These are phyloP conservation scores for Neonothopanus nambi DNA, from an alignment of 1,284 basidiomycete genomes.

Conservation along the genomic window DNA sequence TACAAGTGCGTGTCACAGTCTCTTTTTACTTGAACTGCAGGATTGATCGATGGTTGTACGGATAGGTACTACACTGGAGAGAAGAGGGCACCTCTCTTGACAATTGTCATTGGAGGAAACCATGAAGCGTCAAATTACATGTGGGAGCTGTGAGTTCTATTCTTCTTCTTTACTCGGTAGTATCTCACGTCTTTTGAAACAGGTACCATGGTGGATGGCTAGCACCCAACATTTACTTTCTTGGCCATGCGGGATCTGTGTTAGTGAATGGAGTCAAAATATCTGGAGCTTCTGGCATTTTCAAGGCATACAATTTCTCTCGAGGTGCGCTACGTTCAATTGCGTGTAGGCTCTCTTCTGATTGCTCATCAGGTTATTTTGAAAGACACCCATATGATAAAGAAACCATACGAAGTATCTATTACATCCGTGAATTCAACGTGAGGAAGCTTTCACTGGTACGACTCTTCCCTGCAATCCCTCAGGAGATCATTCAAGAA, in stretches of 20 bases:
- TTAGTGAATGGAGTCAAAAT: slow-evolving; percentile 87
- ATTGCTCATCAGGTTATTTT: slow-evolving; percentile 53
- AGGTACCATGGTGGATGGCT: slow-evolving; percentile 96
- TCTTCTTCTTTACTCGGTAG: background rate
- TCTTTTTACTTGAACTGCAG: background rate
- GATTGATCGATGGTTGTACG: background rate
- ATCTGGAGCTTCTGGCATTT: slow-evolving; percentile 92
- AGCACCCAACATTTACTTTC: slow-evolving; percentile 95
- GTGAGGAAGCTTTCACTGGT: slow-evolving; percentile 82
- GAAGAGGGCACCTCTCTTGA: slow-evolving; percentile 82
- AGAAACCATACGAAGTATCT: slow-evolving; percentile 78
- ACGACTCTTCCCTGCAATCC: slow-evolving; percentile 27
- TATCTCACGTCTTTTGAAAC: background rate
- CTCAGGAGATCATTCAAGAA: slow-evolving; percentile 3
- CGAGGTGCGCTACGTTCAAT: slow-evolving; percentile 53
- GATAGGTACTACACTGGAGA: slow-evolving; percentile 85
- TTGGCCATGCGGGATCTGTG: slow-evolving; percentile 90
- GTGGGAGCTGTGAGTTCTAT: slow-evolving; percentile 86
- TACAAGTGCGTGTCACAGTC: slow-evolving; percentile 73
- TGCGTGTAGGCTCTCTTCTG: slow-evolving; percentile 2
- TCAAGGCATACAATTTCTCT: slow-evolving; percentile 79
- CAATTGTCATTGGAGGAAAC: slow-evolving; percentile 96
- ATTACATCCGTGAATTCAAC: slow-evolving; percentile 90
- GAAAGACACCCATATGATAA: slow-evolving; percentile 75
- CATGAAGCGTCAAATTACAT: slow-evolving; percentile 98